These are phyloP conservation scores for Venturia asperata DNA, from an alignment of 2,329 filamentous ascomycete species.

Conservation along the genomic window DNA sequence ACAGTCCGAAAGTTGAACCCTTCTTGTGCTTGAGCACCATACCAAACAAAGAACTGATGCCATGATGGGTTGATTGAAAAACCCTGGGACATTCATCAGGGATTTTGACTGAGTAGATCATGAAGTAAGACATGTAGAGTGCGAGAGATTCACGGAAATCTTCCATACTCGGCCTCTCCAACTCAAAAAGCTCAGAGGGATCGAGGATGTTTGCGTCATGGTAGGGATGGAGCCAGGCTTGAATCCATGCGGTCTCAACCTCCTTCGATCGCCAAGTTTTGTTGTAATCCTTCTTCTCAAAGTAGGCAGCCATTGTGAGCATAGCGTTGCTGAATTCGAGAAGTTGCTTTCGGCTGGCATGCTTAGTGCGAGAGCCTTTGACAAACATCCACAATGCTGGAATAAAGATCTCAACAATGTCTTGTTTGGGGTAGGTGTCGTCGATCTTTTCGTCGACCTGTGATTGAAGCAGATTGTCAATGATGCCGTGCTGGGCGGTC, in stretches of 20 bases:
- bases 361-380: constrained; percentile 43
- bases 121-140: constrained; percentile 36
- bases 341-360: constrained; percentile 38
- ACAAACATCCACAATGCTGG: constrained; percentile 46
- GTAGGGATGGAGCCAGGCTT: constrained; percentile 42
- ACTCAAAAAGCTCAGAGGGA: constrained; percentile 27
- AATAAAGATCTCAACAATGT: constrained; percentile 49
- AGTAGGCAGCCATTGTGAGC: constrained; percentile 44
- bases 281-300: constrained; percentile 44
- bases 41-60: constrained; percentile 48
- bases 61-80: constrained; percentile 52
- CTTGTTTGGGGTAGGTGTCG: constrained; percentile 35
- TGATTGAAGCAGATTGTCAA: constrained; percentile 47
- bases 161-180: constrained; percentile 30
- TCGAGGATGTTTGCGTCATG: constrained; percentile 33
- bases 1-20: constrained; percentile 48
- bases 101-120: constrained; percentile 42
- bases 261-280: constrained; percentile 42
- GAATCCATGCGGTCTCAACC: constrained; percentile 40
- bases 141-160: constrained; percentile 30
- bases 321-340: constrained; percentile 43
- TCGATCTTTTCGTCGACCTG: constrained; percentile 43
- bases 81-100: constrained; percentile 45
- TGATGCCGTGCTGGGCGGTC: constrained; percentile 47
- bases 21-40: constrained; percentile 50